Conservation (phyloP, 2,329 filamentous ascomycete species). For the Ascochyta fabae region DNA sequence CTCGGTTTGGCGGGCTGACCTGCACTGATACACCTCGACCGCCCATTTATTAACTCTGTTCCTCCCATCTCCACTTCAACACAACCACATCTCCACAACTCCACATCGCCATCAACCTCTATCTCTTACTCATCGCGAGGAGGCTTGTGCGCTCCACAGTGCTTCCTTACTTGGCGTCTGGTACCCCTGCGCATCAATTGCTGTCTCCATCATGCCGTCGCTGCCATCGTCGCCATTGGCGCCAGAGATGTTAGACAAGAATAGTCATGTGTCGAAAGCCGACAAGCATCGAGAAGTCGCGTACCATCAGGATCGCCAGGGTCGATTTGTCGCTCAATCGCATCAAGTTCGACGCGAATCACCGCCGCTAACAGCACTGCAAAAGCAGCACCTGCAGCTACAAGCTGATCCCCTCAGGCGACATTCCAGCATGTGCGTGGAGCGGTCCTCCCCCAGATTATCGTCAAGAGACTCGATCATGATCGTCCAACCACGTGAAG, state of each 20-base stretch:
- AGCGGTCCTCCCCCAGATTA: not conserved
- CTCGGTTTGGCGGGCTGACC: constrained; percentile 27
- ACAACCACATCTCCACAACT: constrained; percentile 5
- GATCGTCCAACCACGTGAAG: constrained; percentile 28
- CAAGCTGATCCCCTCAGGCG: too few relatives aligned
- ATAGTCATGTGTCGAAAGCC: not conserved
- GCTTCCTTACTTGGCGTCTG: not conserved
- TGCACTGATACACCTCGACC: constrained; percentile 33
- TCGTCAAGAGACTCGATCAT: constrained; percentile 2
- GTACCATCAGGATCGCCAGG: constrained; percentile 31
- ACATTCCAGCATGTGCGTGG: not conserved
- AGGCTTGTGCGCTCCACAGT: not conserved
- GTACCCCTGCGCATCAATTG: not conserved
- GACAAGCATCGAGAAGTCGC: constrained; percentile 31
- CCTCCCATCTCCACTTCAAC: constrained; percentile 13
- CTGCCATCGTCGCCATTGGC: constrained; percentile 7
- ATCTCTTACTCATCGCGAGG: constrained; percentile 1
- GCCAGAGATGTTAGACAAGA: not conserved
- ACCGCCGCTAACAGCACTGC: not conserved
- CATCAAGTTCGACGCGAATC: not conserved
- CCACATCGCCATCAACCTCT: constrained; percentile 1
- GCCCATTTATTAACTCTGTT: constrained; percentile 23
- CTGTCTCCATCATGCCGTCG: constrained; percentile 32
- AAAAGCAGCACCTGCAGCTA: not conserved
- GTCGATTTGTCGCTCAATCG: constrained; percentile 34